Percentiles rank a stretch among this genome's conserved stretches.
Evolutionary conservation across 345 rosid species (phyloP).

Genomic region (Physaria fendleri): DNA sequence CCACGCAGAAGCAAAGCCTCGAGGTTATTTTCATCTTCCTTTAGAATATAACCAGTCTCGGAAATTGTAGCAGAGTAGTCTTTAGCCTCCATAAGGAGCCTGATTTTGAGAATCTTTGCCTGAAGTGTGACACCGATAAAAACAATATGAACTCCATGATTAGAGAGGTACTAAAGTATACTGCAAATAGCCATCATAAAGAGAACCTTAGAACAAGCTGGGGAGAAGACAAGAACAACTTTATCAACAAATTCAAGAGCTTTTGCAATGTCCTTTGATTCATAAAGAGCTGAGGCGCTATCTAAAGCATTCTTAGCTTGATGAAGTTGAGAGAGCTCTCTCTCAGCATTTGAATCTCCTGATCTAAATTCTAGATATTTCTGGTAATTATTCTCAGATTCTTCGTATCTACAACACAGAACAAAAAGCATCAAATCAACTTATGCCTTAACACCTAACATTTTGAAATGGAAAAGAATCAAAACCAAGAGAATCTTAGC

Average conservation of each 20-base stretch:
- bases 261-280: slow-evolving; percentile 61
- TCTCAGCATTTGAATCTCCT: slow-evolving; percentile 64
- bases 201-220: slow-evolving; percentile 79
- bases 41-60: slow-evolving; percentile 77
- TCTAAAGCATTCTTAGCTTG: slow-evolving; percentile 89
- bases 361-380: slow-evolving; percentile 65
- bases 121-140: slow-evolving; percentile 17
- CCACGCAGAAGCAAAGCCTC: slow-evolving; percentile 95
- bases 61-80: slow-evolving; percentile 82
- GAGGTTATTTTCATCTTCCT: slow-evolving; percentile 78
- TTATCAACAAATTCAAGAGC: slow-evolving; percentile 77
- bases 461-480: not conserved
- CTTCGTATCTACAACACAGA: slow-evolving; percentile 66
- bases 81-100: slow-evolving; percentile 55
- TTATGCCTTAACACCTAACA: no score
- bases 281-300: slow-evolving; percentile 55
- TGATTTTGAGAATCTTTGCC: slow-evolving; percentile 86
- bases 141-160: not conserved
- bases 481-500: not conserved
- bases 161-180: not conserved
- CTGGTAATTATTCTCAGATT: slow-evolving; percentile 65
- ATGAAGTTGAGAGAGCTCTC: slow-evolving; percentile 83
- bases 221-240: slow-evolving; percentile 93
- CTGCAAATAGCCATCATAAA: not conserved
- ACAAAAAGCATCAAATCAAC: not conserved